These are phyloP conservation scores for Aureobasidium sp. DNA, from an alignment of 2,329 filamentous ascomycete species.

Conservation along the genomic window DNA sequence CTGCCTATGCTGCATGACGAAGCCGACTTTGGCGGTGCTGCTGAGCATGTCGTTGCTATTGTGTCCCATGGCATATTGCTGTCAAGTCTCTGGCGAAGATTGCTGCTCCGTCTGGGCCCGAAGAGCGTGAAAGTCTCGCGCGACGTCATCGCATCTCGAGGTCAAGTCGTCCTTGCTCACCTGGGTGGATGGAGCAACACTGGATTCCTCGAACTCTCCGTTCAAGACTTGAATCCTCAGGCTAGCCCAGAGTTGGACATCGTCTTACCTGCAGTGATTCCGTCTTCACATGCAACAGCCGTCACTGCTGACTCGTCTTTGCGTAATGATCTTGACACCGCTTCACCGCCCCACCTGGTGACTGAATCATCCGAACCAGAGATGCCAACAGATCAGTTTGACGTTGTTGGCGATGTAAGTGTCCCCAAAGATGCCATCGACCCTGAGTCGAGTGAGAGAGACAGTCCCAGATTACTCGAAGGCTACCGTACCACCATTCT, in stretches of 20 bases:
- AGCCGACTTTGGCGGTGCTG: conserved; percentile 10
- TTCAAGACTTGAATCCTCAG: not conserved
- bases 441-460: not conserved
- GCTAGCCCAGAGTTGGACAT: not conserved
- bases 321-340: not conserved
- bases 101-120: conserved; percentile 49
- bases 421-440: not conserved
- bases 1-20: conserved; percentile 44
- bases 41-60: conserved; percentile 48
- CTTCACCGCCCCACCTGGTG: not conserved
- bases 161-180: conserved; percentile 39
- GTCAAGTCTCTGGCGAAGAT: conserved; percentile 55
- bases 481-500: conserved; percentile 47
- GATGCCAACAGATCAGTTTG: not conserved
- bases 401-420: conserved; percentile 2
- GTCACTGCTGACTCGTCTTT: not conserved
- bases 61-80: conserved; percentile 82
- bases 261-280: not conserved
- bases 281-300: not conserved
- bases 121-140: conserved; percentile 38
- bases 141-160: conserved; percentile 32
- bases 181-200: conserved; percentile 59
- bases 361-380: not conserved
- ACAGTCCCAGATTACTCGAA: conserved; percentile 13
- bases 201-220: conserved; percentile 45